Evolutionary conservation across 768 basidiomycete species (phyloP).

Genomic region (Pilatotrama ljubarskyi): DNA sequence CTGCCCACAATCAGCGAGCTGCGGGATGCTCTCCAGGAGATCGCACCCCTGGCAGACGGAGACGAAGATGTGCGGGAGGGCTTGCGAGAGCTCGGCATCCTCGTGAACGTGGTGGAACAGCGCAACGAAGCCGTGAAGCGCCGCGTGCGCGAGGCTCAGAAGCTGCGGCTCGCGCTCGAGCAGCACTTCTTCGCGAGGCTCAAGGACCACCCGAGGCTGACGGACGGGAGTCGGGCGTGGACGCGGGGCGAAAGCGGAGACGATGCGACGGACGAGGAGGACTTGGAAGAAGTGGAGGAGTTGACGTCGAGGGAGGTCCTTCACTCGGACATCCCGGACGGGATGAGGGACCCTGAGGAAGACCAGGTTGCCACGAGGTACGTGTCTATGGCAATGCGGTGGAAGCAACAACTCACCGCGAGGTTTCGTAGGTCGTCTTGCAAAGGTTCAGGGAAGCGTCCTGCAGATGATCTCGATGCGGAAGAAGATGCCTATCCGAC

Average conservation of each 20-base stretch:
- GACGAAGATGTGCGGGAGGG: background rate
- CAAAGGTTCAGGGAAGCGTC: too few species aligned
- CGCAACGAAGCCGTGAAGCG: background rate
- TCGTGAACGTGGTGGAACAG: background rate
- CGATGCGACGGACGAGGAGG: too few species aligned
- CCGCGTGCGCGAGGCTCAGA: background rate
- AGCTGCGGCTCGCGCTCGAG: background rate
- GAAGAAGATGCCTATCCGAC: too few species aligned
- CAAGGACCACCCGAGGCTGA: background rate
- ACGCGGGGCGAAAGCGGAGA: background rate
- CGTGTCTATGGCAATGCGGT: too few species aligned
- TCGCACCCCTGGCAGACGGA: background rate
- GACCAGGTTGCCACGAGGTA: too few species aligned
- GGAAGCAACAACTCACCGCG: too few species aligned
- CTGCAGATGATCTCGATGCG: too few species aligned
- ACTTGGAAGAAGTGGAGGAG: too few species aligned
- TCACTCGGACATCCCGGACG: too few species aligned
- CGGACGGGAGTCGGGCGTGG: background rate
- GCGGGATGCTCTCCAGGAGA: background rate
- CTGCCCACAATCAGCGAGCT: background rate
- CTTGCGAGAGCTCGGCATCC: background rate
- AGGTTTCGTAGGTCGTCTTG: too few species aligned
- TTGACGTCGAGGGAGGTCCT: too few species aligned
- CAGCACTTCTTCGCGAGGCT: background rate
- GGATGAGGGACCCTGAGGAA: too few species aligned